These are phyloP conservation scores for Picea abies DNA, from an alignment of 83 land plant genomes.

Conservation along the genomic window DNA sequence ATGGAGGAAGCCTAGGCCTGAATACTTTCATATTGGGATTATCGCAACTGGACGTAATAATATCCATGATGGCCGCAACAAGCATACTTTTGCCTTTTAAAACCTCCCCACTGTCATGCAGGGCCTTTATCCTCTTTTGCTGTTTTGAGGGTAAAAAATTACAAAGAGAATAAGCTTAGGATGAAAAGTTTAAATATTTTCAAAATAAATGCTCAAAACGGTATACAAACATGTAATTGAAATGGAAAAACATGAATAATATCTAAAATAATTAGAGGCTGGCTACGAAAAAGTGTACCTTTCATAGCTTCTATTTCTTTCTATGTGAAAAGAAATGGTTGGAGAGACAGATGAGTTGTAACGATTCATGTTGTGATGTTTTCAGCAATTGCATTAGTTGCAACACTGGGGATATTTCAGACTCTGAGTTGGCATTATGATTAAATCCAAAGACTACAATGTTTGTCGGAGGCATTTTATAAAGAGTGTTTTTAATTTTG, in stretches of 20 bases:
- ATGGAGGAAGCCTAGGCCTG: slow-evolving; percentile 65
- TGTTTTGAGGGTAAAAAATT: neutral
- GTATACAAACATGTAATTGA: neutral
- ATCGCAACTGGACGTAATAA: slow-evolving; percentile 90
- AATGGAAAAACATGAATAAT: neutral
- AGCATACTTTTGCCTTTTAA: slow-evolving; percentile 93
- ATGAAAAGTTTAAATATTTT: slow-evolving; percentile 5
- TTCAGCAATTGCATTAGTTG: neutral
- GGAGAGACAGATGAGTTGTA: neutral
- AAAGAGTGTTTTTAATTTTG: neutral
- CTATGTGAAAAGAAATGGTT: neutral
- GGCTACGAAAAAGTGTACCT: neutral
- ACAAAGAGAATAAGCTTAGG: neutral
- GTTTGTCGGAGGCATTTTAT: neutral
- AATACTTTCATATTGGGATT: slow-evolving; percentile 34
- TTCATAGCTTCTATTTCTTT: neutral
- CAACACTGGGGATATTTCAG: neutral
- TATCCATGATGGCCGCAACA: slow-evolving; percentile 95
- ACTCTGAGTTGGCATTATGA: neutral
- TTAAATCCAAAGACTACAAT: neutral
- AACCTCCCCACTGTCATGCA: slow-evolving; percentile 36
- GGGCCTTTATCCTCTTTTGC: neutral
- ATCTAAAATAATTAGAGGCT: neutral
- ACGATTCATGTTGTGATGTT: neutral
- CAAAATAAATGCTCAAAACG: neutral